These are phyloP conservation scores for Tulasnella sp. DNA, from an alignment of 768 basidiomycete genomes.

Conservation along the genomic window DNA sequence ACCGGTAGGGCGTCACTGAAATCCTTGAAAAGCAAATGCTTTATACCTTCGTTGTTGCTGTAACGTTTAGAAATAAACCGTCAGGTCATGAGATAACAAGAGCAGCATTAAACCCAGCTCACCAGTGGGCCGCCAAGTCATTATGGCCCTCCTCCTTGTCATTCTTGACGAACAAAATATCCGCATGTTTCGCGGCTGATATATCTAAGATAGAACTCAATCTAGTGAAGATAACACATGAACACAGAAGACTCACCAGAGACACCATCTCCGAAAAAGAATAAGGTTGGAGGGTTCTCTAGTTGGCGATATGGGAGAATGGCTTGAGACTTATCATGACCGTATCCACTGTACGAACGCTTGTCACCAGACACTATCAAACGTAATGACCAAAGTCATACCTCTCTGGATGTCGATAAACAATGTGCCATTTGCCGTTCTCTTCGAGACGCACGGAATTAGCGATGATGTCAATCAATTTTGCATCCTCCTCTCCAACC, in stretches of 20 bases:
- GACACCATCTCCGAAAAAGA: conserved; percentile 98
- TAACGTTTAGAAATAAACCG: background rate
- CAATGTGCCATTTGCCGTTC: conserved; percentile 65
- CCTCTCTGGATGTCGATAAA: conserved; percentile 83
- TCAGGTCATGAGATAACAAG: background rate
- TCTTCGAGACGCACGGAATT: conserved; percentile 64
- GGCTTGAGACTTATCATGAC: conserved; percentile 93
- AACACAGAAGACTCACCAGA: conserved; percentile 47
- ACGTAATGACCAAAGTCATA: conserved; percentile 24
- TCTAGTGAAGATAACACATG: too few species aligned
- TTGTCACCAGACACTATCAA: background rate
- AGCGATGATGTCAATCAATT: conserved; percentile 81
- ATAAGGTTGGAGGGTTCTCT: conserved; percentile 57
- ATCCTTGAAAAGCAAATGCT: conserved; percentile 63
- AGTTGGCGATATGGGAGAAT: conserved; percentile 81
- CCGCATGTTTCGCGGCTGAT: conserved; percentile 84
- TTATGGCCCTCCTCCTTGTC: conserved; percentile 59
- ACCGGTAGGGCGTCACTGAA: conserved; percentile 49
- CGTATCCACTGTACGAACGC: conserved; percentile 46
- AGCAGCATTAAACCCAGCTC: too few species aligned
- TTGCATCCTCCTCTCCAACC: conserved; percentile 55
- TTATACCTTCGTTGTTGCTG: conserved; percentile 57
- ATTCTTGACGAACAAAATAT: conserved; percentile 87
- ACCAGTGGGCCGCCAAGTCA: conserved; percentile 66
- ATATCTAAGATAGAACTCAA: conserved; percentile 41